A percentile compares a stretch with the other conserved stretches of the same genome.
Evolutionary conservation across 208 protist genomes (phyloP).

Genomic region (Trypanosoma cruzi): DNA sequence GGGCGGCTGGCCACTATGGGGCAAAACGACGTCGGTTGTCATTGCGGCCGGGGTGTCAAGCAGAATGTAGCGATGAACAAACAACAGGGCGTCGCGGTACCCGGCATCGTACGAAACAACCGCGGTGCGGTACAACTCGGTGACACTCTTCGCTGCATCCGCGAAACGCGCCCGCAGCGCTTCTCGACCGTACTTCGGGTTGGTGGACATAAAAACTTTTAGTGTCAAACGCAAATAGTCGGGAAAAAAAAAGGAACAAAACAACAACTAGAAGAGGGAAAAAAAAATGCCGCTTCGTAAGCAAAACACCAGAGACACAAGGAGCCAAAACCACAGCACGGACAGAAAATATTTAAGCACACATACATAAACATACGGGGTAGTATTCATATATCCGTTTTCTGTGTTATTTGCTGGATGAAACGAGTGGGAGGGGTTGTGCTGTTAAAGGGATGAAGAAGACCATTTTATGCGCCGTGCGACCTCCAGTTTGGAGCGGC

Average conservation of each 20-base stretch:
- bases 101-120: slow-evolving; percentile 51
- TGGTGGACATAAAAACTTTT: slow-evolving; percentile 12
- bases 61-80: slow-evolving; percentile 48
- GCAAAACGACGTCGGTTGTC: not conserved
- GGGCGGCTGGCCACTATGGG: not conserved
- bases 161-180: slow-evolving; percentile 42
- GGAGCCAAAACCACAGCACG: no score
- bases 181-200: slow-evolving; percentile 24
- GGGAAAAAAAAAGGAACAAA: no score
- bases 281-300: no score
- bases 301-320: no score
- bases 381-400: no score
- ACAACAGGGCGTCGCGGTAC: slow-evolving; percentile 55
- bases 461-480: slow-evolving; percentile 41
- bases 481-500: slow-evolving; percentile 32
- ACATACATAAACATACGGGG: no score
- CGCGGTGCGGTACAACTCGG: slow-evolving; percentile 56
- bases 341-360: no score
- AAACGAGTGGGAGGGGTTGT: no score
- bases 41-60: slow-evolving; percentile 11
- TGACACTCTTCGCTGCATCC: slow-evolving; percentile 42
- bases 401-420: no score
- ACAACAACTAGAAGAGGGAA: not conserved
- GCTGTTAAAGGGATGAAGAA: not conserved
- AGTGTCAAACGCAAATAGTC: no score